These are phyloP conservation scores for Cyclocybe aegerita DNA, from an alignment of 768 basidiomycete species.

Conservation along the genomic window DNA sequence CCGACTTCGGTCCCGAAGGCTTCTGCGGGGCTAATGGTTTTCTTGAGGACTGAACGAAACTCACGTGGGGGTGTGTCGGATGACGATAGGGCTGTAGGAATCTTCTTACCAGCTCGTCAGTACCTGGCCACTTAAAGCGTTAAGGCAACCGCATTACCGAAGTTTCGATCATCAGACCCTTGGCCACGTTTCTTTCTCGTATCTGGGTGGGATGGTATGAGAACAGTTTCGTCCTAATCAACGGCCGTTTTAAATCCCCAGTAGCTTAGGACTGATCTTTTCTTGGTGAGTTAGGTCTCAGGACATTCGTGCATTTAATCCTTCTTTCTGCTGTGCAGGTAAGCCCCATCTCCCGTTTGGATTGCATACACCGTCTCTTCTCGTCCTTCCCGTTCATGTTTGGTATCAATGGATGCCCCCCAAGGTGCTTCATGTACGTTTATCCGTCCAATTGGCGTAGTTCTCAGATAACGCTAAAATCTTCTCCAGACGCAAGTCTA, in stretches of 20 bases:
- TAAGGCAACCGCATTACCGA: too few species aligned
- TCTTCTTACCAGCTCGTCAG: too few species aligned
- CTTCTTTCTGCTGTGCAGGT: not conserved
- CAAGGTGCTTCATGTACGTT: conserved; percentile 17
- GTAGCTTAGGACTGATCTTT: not conserved
- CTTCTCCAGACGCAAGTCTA: conserved; percentile 10
- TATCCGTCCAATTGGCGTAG: not conserved
- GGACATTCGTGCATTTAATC: not conserved
- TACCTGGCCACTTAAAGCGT: too few species aligned
- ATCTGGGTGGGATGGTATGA: not conserved
- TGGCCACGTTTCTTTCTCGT: too few species aligned
- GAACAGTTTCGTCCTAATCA: not conserved
- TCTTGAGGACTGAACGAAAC: too few species aligned
- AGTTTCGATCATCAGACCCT: too few species aligned
- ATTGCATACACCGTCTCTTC: not conserved
- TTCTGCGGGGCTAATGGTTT: too few species aligned
- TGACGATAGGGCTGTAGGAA: too few species aligned
- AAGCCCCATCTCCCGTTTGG: not conserved
- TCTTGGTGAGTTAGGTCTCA: not conserved
- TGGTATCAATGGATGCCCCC: conserved; percentile 10
- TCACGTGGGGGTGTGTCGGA: too few species aligned
- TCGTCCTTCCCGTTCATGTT: not conserved
- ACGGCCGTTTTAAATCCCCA: not conserved
- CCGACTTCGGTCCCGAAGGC: too few species aligned
- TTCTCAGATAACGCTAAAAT: not conserved